Base-by-base conservation (phyloP, 768 basidiomycete genomes). In the Heimioporus sp. region DNA sequence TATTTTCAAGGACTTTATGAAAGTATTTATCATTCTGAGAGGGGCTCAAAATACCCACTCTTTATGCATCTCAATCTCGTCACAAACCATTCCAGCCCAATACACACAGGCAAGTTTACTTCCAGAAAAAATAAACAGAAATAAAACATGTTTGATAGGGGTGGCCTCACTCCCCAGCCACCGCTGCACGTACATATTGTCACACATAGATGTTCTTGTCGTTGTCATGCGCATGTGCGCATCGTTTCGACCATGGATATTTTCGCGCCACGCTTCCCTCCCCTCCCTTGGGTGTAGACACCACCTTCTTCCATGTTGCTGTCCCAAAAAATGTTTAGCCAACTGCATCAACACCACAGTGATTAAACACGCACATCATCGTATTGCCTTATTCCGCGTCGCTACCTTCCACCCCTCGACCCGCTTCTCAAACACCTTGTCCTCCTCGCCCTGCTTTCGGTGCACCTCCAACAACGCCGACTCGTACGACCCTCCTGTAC, bases 401-500 rank as follows among this genome's bases (percentile, higher is more conserved):
- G 85, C 87, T 47, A 86, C 80, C 46, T 80, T 91, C 76, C 92
- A 93, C 51, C 84, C 82, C 62, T 87, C 79, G 13, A 90, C 92
- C 30, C 90, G 82, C 59, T 87, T 89, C 73, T 95, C 90, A 20
- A 97, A 78, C 19, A 85, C 94, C 53, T 94, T 85, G 58, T 98
- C 95, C 67, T 96, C 95, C 54, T 86, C 83, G 4, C 97, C 97
- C 69, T 96, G 91, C 4, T 78, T 76, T 54, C 80, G 84, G 64
- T 90, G 80, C 58, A 92, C 88, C 17, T 90, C 86, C 7, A 98
- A 76, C 54, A 90, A 93, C 64, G 78, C 77, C 68, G 98, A 99
- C 71, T 99, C 96, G 57, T 95, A 88, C 43, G 98, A 72, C 61
- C 96, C 0, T 87, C 80, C 56, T 98, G 72, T 96, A 96, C 31